phyloP scores from a whole-genome alignment of 192 early-diverging fungal species.

The Linnemannia hyalina region DNA sequence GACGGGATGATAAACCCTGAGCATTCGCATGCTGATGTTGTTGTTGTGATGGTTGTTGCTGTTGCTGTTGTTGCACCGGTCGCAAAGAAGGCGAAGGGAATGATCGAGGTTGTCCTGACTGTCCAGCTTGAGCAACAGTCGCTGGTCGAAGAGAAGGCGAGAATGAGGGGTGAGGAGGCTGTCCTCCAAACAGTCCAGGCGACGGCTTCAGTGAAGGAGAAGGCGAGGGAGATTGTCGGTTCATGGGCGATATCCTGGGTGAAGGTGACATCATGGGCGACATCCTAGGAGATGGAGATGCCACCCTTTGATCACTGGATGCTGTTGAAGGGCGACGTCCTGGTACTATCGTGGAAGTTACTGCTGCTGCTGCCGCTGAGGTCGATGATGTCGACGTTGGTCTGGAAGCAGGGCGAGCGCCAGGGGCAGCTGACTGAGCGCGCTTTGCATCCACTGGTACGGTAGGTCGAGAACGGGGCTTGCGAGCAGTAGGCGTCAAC shows the following conservation, averaged over 20 bases:
- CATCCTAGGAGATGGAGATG: neutral
- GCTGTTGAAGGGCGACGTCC: neutral
- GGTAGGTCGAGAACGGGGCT: neutral
- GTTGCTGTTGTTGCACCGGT: neutral
- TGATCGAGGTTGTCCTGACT: neutral
- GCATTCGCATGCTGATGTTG: neutral
- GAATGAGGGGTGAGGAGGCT: neutral
- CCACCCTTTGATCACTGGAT: neutral
- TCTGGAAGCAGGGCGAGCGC: neutral
- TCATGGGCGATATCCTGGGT: neutral
- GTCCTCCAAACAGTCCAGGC: neutral
- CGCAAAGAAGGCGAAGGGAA: neutral
- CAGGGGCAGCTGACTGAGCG: neutral
- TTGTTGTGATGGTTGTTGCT: neutral
- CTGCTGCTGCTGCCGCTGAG: neutral
- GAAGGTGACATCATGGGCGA: neutral
- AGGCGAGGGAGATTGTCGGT: neutral
- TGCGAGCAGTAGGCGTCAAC: slow-evolving; percentile 1
- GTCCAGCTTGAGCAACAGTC: neutral
- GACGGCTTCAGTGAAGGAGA: slow-evolving; percentile 10
- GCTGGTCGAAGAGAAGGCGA: neutral
- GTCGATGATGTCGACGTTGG: neutral
- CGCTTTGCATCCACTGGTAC: neutral
- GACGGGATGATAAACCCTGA: neutral
- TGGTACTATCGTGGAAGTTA: neutral